A percentile compares a stretch with the other conserved stretches of the same genome.
These are phyloP conservation scores for Emergomyces orientalis DNA, from an alignment of 2,329 filamentous ascomycete species.

Conservation along the genomic window DNA sequence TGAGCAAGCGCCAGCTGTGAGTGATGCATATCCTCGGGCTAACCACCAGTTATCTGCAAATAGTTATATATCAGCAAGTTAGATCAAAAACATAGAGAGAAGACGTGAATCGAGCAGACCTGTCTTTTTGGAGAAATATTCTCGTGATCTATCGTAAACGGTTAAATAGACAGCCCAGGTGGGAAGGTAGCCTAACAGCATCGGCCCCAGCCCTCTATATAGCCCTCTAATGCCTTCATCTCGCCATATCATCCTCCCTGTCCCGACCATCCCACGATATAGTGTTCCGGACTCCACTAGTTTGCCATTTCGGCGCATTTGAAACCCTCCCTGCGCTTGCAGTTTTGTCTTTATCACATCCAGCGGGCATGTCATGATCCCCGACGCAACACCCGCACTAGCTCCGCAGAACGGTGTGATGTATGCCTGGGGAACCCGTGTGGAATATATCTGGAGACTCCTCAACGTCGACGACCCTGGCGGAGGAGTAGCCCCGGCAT, in stretches of 20 bases:
- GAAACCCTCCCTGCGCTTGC: slow-evolving; percentile 85
- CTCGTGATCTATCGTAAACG: slow-evolving; percentile 85
- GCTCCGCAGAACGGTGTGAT: slow-evolving; percentile 82
- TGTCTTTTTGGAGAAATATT: slow-evolving; percentile 57
- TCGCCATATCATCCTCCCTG: slow-evolving; percentile 71
- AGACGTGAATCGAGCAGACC: slow-evolving; percentile 38
- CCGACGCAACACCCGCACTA: slow-evolving; percentile 81
- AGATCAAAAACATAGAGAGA: slow-evolving; percentile 9
- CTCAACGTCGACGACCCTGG: slow-evolving; percentile 24
- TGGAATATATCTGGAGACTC: slow-evolving; percentile 35
- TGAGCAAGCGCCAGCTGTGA: slow-evolving; percentile 83
- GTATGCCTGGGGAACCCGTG: slow-evolving; percentile 45
- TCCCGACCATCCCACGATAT: slow-evolving; percentile 82
- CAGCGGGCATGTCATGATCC: slow-evolving; percentile 88
- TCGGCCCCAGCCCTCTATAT: slow-evolving; percentile 87
- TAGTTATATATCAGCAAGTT: slow-evolving; percentile 11
- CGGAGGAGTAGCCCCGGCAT: slow-evolving; percentile 23
- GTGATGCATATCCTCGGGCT: slow-evolving; percentile 78
- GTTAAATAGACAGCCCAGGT: slow-evolving; percentile 99
- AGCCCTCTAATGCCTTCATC: slow-evolving; percentile 84
- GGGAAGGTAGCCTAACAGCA: slow-evolving; percentile 88
- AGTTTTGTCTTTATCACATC: slow-evolving; percentile 99
- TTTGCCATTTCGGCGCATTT: slow-evolving; percentile 37
- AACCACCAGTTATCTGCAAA: slow-evolving; percentile 61
- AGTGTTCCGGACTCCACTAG: slow-evolving; percentile 43